These are phyloP conservation scores for Acanthamoeba quina DNA, from an alignment of 208 protist species.

Conservation along the genomic window DNA sequence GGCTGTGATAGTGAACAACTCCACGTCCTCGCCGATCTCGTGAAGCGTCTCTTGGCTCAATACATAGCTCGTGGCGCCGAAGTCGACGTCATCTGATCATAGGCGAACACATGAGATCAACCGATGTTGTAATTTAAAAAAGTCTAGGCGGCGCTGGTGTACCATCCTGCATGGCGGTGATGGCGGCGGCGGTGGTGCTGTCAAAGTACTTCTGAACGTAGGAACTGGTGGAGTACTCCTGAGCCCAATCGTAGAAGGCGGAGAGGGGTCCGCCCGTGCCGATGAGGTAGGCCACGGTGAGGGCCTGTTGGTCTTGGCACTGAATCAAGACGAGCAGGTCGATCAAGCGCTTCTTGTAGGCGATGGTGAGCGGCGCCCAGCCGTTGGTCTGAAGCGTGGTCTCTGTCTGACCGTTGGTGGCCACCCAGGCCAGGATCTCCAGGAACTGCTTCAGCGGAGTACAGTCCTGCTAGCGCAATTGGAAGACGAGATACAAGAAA, in stretches of 20 bases:
- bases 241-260: slow-evolving; percentile 34
- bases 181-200: not conserved
- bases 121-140: not conserved
- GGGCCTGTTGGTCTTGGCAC: slow-evolving; percentile 18
- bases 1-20: not conserved
- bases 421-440: slow-evolving; percentile 6
- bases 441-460: slow-evolving; percentile 8
- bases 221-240: slow-evolving; percentile 43
- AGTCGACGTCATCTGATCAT: slow-evolving; percentile 4
- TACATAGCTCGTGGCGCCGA: not conserved
- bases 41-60: not conserved
- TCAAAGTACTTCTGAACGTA: slow-evolving; percentile 50
- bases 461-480: slow-evolving; percentile 33
- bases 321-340: not conserved
- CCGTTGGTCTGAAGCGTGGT: not conserved
- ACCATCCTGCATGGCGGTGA: not conserved
- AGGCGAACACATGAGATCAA: no score
- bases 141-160: not conserved
- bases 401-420: slow-evolving; percentile 2
- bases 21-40: not conserved
- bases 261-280: not conserved
- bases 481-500: not conserved
- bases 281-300: slow-evolving; percentile 14
- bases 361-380: slow-evolving; percentile 31
- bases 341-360: slow-evolving; percentile 61